Percentiles rank a stretch among this genome's conserved stretches.
Evolutionary conservation across 352 stramenopile genomes (phyloP).

Genomic region (Peronospora farinosa): DNA sequence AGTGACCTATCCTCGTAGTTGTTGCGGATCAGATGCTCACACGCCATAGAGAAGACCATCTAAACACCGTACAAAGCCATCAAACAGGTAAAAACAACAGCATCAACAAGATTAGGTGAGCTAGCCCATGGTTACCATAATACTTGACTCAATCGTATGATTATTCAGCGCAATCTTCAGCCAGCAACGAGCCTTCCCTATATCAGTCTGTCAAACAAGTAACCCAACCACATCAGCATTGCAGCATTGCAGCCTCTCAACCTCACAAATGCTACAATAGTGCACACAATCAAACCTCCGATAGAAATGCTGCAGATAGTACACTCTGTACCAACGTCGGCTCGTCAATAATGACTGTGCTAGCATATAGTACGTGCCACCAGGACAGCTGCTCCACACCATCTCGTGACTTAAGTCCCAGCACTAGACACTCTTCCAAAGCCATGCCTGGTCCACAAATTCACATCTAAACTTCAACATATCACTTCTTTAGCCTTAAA

Average conservation of each 20-base stretch:
- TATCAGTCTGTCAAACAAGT: slow-evolving; percentile 35
- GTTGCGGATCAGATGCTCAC: slow-evolving; percentile 60
- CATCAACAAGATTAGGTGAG: slow-evolving; percentile 1
- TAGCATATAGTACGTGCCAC: slow-evolving; percentile 71
- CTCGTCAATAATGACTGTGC: slow-evolving; percentile 68
- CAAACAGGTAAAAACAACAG: slow-evolving; percentile 1
- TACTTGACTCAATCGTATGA: slow-evolving; percentile 68
- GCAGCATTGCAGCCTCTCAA: background rate
- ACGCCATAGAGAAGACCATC: slow-evolving; percentile 73
- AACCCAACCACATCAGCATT: slow-evolving; percentile 5
- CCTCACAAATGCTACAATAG: background rate
- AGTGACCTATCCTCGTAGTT: slow-evolving; percentile 83
- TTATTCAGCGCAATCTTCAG: slow-evolving; percentile 78
- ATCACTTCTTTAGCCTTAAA: background rate
- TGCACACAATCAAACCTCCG: slow-evolving; percentile 27
- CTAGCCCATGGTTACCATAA: slow-evolving; percentile 38
- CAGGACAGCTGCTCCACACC: slow-evolving; percentile 44
- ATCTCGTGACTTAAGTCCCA: slow-evolving; percentile 44
- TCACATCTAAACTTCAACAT: background rate
- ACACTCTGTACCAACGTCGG: slow-evolving; percentile 60
- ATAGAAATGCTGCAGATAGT: slow-evolving; percentile 59
- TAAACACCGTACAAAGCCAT: slow-evolving; percentile 16
- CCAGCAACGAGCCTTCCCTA: slow-evolving; percentile 65
- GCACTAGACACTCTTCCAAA: slow-evolving; percentile 53
- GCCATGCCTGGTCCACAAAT: slow-evolving; percentile 37